A percentile compares a stretch with the other conserved stretches of the same genome.
phyloP scores from a whole-genome alignment of 768 basidiomycete genomes.

The Agaricus subrufescens region DNA sequence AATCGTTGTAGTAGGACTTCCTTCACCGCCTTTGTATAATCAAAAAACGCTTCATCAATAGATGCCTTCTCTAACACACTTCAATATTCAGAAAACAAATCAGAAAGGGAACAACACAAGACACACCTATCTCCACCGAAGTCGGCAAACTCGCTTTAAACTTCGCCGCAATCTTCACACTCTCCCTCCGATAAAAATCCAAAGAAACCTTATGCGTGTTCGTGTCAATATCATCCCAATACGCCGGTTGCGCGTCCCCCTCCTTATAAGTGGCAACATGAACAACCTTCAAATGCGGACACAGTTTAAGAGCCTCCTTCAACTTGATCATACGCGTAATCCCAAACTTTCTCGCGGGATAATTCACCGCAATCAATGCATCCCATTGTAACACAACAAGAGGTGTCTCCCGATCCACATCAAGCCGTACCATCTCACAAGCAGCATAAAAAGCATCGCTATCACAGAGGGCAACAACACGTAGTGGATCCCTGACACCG shows the following conservation, averaged over 20 bases:
- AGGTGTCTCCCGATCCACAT: slow-evolving; percentile 53
- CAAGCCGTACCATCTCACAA: slow-evolving; percentile 82
- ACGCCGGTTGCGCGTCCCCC: slow-evolving; percentile 81
- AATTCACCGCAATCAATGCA: slow-evolving; percentile 89
- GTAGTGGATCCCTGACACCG: slow-evolving; percentile 70
- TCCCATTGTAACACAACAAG: slow-evolving; percentile 89
- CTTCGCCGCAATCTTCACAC: slow-evolving; percentile 75
- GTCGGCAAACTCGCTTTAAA: slow-evolving; percentile 77
- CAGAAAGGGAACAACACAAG: background rate
- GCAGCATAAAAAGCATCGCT: slow-evolving; percentile 84
- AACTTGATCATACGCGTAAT: slow-evolving; percentile 89
- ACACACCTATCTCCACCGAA: slow-evolving; percentile 70
- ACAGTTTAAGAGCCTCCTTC: slow-evolving; percentile 79
- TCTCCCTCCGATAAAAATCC: slow-evolving; percentile 90
- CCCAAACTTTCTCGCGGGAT: slow-evolving; percentile 88
- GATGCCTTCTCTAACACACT: slow-evolving; percentile 82
- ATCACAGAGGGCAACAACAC: slow-evolving; percentile 87
- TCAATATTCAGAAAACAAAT: background rate
- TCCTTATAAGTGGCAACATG: slow-evolving; percentile 96
- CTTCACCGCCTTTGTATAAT: slow-evolving; percentile 81
- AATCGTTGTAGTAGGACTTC: slow-evolving; percentile 67
- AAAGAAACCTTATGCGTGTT: slow-evolving; percentile 95
- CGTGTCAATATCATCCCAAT: slow-evolving; percentile 88
- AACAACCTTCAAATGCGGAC: slow-evolving; percentile 78
- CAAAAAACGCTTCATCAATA: slow-evolving; percentile 96